A percentile compares a stretch with the other conserved stretches of the same genome.
These are phyloP conservation scores for Chenopodium quinoa DNA, from an alignment of 148 eudicot species.

Conservation along the genomic window DNA sequence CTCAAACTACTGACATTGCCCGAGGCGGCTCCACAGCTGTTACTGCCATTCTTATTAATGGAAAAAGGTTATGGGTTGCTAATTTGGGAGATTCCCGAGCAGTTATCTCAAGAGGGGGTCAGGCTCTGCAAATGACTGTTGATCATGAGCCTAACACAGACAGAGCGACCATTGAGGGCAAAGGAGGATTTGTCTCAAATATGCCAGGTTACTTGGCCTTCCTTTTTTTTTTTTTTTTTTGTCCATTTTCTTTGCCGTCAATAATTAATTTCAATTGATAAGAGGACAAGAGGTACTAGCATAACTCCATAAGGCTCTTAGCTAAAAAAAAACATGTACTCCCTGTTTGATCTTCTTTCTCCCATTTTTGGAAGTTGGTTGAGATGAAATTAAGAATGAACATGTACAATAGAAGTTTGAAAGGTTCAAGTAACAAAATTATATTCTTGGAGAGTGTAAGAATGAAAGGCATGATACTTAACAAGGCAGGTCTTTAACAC, in stretches of 20 bases:
- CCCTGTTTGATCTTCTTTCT: background rate
- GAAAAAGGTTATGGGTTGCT: conserved; percentile 51
- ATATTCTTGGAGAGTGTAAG: background rate
- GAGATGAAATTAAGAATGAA: background rate
- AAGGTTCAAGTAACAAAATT: background rate
- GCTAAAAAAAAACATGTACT: too few species aligned
- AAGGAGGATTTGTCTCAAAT: conserved; percentile 63
- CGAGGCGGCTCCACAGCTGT: conserved; percentile 70
- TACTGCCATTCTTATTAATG: conserved; percentile 57
- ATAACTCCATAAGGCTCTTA: too few species aligned
- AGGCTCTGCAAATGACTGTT: conserved; percentile 49
- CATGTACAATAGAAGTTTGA: background rate
- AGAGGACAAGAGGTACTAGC: too few species aligned
- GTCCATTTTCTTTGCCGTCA: too few species aligned
- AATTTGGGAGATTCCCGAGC: conserved; percentile 66
- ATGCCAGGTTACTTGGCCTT: conserved; percentile 46
- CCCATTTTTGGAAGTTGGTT: background rate
- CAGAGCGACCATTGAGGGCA: conserved; percentile 45
- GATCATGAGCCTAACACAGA: conserved; percentile 59
- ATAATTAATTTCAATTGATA: too few species aligned
- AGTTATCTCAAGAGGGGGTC: conserved; percentile 50
- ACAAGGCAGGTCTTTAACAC: background rate
- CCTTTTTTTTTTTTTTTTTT: conserved; percentile 2
- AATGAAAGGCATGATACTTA: background rate
- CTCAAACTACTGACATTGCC: conserved; percentile 37